Evolutionary conservation across 75 land plant genomes (phyloP).

Genomic region (Pseudotsuga menziesii): DNA sequence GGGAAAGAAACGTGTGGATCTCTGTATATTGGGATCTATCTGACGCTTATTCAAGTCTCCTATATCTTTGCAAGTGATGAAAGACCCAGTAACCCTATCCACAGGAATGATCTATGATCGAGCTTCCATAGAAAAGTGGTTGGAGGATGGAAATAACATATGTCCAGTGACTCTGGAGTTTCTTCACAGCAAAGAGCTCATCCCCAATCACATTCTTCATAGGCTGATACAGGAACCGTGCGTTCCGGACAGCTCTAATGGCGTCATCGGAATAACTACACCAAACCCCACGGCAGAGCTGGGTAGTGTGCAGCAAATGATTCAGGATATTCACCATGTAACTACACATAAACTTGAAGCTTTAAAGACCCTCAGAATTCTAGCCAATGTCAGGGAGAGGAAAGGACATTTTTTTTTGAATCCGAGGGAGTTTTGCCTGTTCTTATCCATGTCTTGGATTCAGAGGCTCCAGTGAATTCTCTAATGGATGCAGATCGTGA

Average conservation of each 20-base stretch:
- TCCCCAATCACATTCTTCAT: constrained; percentile 54
- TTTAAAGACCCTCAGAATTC: neutral
- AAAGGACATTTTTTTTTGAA: neutral
- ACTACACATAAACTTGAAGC: neutral
- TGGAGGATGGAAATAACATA: constrained; percentile 19
- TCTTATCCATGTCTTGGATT: neutral
- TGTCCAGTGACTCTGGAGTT: constrained; percentile 53
- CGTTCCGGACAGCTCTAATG: constrained; percentile 18
- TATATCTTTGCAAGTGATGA: constrained; percentile 50
- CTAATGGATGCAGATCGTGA: neutral
- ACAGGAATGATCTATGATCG: constrained; percentile 64
- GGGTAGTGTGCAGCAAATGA: neutral
- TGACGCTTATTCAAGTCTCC: constrained; percentile 53
- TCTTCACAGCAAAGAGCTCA: constrained; percentile 19
- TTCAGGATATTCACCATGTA: neutral
- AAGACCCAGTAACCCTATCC: constrained; percentile 49
- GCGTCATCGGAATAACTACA: constrained; percentile 39
- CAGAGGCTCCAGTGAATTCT: too few relatives aligned
- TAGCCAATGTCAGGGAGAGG: neutral
- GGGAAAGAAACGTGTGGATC: too few relatives aligned
- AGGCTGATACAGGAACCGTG: constrained; percentile 53
- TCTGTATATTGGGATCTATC: neutral
- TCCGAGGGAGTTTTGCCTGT: neutral
- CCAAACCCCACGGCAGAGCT: constrained; percentile 20
- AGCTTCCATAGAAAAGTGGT: constrained; percentile 49